Percentiles rank a stretch among this genome's conserved stretches.
Evolutionary conservation across 768 basidiomycete species (phyloP).

Genomic region (Leucocoprinus leucothites): DNA sequence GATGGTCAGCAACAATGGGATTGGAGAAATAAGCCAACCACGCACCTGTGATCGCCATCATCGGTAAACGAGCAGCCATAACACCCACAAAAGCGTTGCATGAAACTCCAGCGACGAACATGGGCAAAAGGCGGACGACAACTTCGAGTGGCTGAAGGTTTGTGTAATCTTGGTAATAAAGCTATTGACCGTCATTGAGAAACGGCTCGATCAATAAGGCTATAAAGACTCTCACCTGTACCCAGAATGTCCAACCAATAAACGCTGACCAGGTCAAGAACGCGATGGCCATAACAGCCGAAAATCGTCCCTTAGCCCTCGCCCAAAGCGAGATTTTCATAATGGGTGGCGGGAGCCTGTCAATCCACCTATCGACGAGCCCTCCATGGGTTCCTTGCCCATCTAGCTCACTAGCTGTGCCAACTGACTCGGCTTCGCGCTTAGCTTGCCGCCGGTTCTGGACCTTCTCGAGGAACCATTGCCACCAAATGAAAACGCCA

Average conservation of each 20-base stretch:
- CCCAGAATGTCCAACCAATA: conserved; percentile 45
- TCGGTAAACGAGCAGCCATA: conserved; percentile 50
- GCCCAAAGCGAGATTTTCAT: conserved; percentile 64
- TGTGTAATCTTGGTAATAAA: conserved; percentile 72
- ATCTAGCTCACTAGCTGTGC: no score
- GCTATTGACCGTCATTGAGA: no score
- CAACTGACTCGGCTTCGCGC: background rate
- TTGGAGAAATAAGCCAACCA: conserved; percentile 5
- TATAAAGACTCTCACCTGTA: conserved; percentile 16
- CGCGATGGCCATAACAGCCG: conserved; percentile 57
- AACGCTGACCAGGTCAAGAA: conserved; percentile 65
- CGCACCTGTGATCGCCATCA: conserved; percentile 58
- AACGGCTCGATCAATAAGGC: no score
- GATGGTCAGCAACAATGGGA: background rate
- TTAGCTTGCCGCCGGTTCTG: conserved; percentile 20
- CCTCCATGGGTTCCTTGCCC: no score
- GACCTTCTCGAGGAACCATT: conserved; percentile 53
- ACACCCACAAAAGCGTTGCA: conserved; percentile 67
- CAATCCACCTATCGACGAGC: background rate
- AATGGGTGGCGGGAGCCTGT: conserved; percentile 49
- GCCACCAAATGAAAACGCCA: conserved; percentile 61
- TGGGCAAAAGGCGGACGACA: conserved; percentile 67
- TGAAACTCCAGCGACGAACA: conserved; percentile 60
- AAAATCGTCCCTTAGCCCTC: conserved; percentile 58
- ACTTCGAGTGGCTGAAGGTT: conserved; percentile 52